Evolutionary conservation across 805 yeast species (phyloP).

Genomic region (Metschnikowia drakensbergensis): DNA sequence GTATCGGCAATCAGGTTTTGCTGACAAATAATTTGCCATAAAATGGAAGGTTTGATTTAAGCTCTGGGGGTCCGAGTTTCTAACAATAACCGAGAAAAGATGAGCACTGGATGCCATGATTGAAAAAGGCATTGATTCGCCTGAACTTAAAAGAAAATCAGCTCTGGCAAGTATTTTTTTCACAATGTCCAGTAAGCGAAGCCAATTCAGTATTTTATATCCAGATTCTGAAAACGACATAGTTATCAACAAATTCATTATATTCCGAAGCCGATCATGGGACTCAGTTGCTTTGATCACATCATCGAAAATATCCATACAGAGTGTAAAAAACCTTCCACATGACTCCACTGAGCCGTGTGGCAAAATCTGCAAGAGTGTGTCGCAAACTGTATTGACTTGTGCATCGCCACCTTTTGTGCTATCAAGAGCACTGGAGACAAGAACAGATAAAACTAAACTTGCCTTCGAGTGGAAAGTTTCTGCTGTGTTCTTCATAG

Average conservation of each 20-base stretch:
- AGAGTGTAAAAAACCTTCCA: slow-evolving; percentile 38
- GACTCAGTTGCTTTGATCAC: slow-evolving; percentile 10
- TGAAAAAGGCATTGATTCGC: not conserved
- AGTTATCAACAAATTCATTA: slow-evolving; percentile 42
- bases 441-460: slow-evolving; percentile 43
- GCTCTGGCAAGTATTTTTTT: slow-evolving; percentile 21
- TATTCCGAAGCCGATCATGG: slow-evolving; percentile 9
- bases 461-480: slow-evolving; percentile 71
- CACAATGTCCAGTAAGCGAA: slow-evolving; percentile 20
- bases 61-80: slow-evolving; percentile 50
- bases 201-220: slow-evolving; percentile 56
- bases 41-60: slow-evolving; percentile 46
- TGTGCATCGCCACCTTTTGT: slow-evolving; percentile 6
- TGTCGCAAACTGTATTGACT: slow-evolving; percentile 47
- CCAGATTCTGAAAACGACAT: slow-evolving; percentile 70
- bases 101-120: slow-evolving; percentile 35
- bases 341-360: slow-evolving; percentile 53
- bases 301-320: slow-evolving; percentile 20
- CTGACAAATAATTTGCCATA: slow-evolving; percentile 38
- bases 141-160: slow-evolving; percentile 5
- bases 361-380: slow-evolving; percentile 48
- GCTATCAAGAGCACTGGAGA: slow-evolving; percentile 29
- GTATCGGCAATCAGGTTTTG: slow-evolving; percentile 30
- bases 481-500: slow-evolving; percentile 68
- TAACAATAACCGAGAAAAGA: slow-evolving; percentile 46